Conservation (phyloP, 2,329 filamentous ascomycete species). For the Microcyclospora pomicola region DNA sequence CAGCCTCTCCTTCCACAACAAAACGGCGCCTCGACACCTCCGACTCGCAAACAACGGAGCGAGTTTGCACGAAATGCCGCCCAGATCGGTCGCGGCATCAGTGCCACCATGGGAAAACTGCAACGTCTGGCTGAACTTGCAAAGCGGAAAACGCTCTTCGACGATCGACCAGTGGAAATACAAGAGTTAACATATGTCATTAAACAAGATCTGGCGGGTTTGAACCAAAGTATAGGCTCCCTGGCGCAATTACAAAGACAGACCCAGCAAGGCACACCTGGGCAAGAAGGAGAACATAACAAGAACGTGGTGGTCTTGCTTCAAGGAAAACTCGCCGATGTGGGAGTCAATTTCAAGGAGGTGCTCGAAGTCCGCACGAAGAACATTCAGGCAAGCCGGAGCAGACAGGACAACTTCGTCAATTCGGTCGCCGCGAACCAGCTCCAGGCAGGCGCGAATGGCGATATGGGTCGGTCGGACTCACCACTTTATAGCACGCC, state of each 20-base stretch:
- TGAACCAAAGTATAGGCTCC: conserved; percentile 75
- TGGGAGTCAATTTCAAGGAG: conserved; percentile 92
- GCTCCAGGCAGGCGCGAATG: conserved; percentile 39
- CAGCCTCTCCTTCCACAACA: conserved; percentile 54
- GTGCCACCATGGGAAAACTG: conserved; percentile 83
- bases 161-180: conserved; percentile 92
- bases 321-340: conserved; percentile 82
- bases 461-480: conserved; percentile 10
- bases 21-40: conserved; percentile 33
- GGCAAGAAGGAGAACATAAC: conserved; percentile 88
- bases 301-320: conserved; percentile 90
- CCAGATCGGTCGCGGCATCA: conserved; percentile 83
- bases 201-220: conserved; percentile 80
- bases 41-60: conserved; percentile 43
- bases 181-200: conserved; percentile 95
- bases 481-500: conserved; percentile 65
- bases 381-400: conserved; percentile 89
- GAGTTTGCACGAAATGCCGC: conserved; percentile 89
- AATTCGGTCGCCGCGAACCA: conserved; percentile 48
- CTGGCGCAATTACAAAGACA: conserved; percentile 65
- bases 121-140: conserved; percentile 88
- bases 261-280: conserved; percentile 39
- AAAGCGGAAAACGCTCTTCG: conserved; percentile 92
- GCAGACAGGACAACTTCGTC: conserved; percentile 91
- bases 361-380: conserved; percentile 92